phyloP scores from a whole-genome alignment of 371 early-diverging fungal species.

The Conidiobolus coronatus region DNA sequence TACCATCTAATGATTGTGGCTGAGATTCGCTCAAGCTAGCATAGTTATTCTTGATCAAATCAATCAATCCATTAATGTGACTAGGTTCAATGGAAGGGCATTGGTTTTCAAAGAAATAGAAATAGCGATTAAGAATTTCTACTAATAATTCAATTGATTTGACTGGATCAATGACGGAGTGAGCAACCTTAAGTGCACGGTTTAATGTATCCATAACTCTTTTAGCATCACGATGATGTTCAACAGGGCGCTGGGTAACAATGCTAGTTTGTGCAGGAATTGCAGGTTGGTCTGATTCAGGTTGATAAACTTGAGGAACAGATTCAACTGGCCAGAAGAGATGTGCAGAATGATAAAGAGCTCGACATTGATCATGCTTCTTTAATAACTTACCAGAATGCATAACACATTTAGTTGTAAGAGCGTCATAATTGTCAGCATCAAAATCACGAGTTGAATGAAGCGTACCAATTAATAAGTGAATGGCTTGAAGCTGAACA shows the following conservation, averaged over 20 bases:
- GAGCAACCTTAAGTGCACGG: slow-evolving; percentile 75
- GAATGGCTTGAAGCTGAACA: slow-evolving; percentile 64
- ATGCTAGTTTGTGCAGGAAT: not conserved
- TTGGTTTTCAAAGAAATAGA: slow-evolving; percentile 51
- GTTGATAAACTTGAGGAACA: slow-evolving; percentile 4
- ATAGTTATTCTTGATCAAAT: not conserved
- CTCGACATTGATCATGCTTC: slow-evolving; percentile 79
- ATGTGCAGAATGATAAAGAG: slow-evolving; percentile 47
- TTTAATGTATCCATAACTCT: slow-evolving; percentile 64
- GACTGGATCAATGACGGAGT: slow-evolving; percentile 62
- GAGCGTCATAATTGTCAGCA: slow-evolving; percentile 66
- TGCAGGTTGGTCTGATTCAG: slow-evolving; percentile 7
- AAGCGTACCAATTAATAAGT: slow-evolving; percentile 54
- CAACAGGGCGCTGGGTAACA: slow-evolving; percentile 3
- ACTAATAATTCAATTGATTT: slow-evolving; percentile 69
- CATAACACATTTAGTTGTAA: slow-evolving; percentile 64
- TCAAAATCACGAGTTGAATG: slow-evolving; percentile 48
- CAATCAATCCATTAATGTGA: slow-evolving; percentile 2
- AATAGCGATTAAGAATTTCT: slow-evolving; percentile 67
- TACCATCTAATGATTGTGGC: no score
- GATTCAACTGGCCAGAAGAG: slow-evolving; percentile 55
- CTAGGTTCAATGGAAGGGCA: slow-evolving; percentile 1
- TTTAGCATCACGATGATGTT: slow-evolving; percentile 47
- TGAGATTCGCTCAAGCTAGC: no score
- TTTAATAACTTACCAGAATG: slow-evolving; percentile 70